Conservation (phyloP, 225 moss, liverwort and hornwort species). For the Polytrichum formosum region DNA sequence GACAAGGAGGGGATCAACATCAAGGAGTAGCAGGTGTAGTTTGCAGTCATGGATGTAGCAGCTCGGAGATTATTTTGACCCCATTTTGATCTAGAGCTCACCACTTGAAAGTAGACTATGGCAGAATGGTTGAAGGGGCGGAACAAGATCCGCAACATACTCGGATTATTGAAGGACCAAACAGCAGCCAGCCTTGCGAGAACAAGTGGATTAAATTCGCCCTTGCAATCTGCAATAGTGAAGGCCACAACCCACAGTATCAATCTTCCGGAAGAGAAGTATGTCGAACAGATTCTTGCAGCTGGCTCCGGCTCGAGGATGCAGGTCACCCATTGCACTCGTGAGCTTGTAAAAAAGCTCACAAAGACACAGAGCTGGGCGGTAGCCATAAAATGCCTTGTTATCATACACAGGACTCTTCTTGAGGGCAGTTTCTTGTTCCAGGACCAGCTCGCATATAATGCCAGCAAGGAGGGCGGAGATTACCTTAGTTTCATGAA, state of each 20-base stretch:
- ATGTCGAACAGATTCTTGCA: slow-evolving; percentile 33
- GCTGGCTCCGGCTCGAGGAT: slow-evolving; percentile 35
- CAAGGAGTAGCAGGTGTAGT: neutral
- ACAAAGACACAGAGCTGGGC: slow-evolving; percentile 43
- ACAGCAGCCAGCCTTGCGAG: slow-evolving; percentile 27
- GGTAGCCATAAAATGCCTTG: slow-evolving; percentile 47
- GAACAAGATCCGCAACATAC: slow-evolving; percentile 29
- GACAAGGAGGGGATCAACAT: neutral
- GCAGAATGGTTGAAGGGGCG: slow-evolving; percentile 40
- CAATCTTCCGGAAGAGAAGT: slow-evolving; percentile 45
- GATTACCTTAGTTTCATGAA: slow-evolving; percentile 37
- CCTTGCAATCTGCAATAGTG: slow-evolving; percentile 21
- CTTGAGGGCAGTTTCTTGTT: slow-evolving; percentile 59
- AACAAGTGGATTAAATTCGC: slow-evolving; percentile 26
- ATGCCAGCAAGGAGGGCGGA: slow-evolving; percentile 15
- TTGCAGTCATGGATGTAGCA: neutral
- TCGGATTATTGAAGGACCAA: slow-evolving; percentile 41
- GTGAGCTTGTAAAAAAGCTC: slow-evolving; percentile 36
- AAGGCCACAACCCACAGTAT: slow-evolving; percentile 41
- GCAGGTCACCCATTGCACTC: slow-evolving; percentile 36
- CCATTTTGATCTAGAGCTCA: too few relatives aligned
- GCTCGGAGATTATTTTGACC: neutral
- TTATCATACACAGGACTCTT: slow-evolving; percentile 41
- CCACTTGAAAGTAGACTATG: slow-evolving; percentile 17
- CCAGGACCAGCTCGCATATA: slow-evolving; percentile 39